Base-by-base conservation (phyloP, 176 grass and related monocot genomes). In the Oryza punctata region DNA sequence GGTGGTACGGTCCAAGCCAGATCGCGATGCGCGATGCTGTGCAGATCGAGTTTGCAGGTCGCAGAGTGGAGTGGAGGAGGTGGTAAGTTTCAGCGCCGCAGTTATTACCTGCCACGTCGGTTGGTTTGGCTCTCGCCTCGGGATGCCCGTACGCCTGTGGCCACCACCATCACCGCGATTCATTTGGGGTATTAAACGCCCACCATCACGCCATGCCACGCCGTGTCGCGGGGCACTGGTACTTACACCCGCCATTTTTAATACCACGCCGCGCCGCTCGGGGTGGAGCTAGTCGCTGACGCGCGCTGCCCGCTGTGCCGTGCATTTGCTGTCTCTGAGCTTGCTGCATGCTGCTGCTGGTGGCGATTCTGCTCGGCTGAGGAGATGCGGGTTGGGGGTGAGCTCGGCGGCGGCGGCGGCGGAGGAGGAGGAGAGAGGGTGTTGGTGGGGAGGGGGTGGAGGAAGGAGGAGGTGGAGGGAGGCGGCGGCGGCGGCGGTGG, bases 171-270 rank as follows among this genome's bases (percentile, higher is more conserved):
- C 37, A 54, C 44, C 50, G 66, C 32, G 47, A 69, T 89, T 84
- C 81, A 84, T 80, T 80, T 80, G 32, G 32, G 32, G 24, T 75
- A 79, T 88, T 88, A 88, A 84, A 84, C 45, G 49, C 79, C 79
- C 49, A 35, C 77, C 84, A 38, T 40, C 12, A 47, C 12, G n/a
- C 40, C 43, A 79, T 5, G 14, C 54, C 21, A 60, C 57, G 57
- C 57, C n/a, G 57, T 61, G 57, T 24, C 57, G 57, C 19, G 47
- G 47, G 47, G 5, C 52, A n/a, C 52, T 57, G 19, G 8, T 57
- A 18, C 80, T 57, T 57, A 24, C 80, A 84, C 82, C 76, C 82
- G 82, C 87, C 82, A 76, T 89, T 89, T 80, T 81, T 81, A 89
- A 81, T 81, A 81, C 87, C 12, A 2, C 33, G 18, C 64, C 79